Conservation (phyloP, 768 basidiomycete genomes). For the Boletus rubescentipes region DNA sequence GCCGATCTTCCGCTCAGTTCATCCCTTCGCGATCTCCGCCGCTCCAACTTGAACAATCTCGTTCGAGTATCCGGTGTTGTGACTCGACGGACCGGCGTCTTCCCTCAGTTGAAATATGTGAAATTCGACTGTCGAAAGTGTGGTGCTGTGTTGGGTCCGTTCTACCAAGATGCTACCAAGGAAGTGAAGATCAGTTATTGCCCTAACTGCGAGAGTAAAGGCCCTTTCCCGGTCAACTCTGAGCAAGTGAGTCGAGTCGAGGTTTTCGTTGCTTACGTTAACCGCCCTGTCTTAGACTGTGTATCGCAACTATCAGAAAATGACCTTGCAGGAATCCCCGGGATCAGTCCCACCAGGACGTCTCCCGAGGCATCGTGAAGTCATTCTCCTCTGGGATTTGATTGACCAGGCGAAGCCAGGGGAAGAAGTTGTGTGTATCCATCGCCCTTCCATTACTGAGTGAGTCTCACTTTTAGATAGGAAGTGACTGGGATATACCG, state of each 20-base stretch:
- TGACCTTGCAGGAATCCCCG: constrained; percentile 97
- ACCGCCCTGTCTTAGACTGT: constrained; percentile 64
- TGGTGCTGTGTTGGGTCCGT: constrained; percentile 90
- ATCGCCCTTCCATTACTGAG: background rate
- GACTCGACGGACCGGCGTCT: constrained; percentile 91
- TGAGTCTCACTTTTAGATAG: constrained; percentile 39
- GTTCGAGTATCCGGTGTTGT: constrained; percentile 96
- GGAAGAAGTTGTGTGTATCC: constrained; percentile 83
- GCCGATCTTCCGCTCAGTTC: constrained; percentile 88
- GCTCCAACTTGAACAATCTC: constrained; percentile 90
- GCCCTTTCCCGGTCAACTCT: constrained; percentile 95
- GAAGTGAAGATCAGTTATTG: constrained; percentile 96
- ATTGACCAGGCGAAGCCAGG: constrained; percentile 98
- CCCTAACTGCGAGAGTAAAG: constrained; percentile 89
- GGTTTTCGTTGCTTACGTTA: background rate
- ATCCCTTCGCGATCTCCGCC: constrained; percentile 90
- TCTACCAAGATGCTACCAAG: constrained; percentile 94
- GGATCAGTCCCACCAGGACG: constrained; percentile 98
- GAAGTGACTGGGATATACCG: constrained; percentile 98
- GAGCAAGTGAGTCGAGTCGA: constrained; percentile 67
- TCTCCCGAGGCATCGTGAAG: constrained; percentile 93
- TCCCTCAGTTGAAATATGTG: constrained; percentile 99
- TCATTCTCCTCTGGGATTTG: constrained; percentile 95
- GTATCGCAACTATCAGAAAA: constrained; percentile 97
- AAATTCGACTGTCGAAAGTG: constrained; percentile 98